Evolutionary conservation across 139 green algal genomes (phyloP).

Genomic region (Chlamydomonas incerta): DNA sequence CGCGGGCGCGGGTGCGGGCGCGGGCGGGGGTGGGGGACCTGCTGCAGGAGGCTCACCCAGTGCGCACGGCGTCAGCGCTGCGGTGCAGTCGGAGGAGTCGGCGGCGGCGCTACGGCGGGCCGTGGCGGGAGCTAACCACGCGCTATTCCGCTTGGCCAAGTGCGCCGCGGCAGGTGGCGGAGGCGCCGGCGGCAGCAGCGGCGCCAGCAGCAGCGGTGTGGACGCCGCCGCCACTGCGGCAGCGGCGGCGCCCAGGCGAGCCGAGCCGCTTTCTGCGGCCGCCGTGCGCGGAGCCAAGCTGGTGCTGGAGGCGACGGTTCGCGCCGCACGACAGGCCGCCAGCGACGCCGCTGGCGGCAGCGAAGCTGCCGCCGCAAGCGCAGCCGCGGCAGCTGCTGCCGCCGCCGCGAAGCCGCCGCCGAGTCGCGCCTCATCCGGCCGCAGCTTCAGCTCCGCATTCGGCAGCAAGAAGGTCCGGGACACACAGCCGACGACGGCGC

Average conservation of each 20-base stretch:
- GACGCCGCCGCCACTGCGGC: neutral
- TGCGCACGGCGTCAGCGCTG: neutral
- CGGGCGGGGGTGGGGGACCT: too few relatives aligned
- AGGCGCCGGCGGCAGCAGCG: too few relatives aligned
- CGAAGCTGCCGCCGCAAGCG: neutral
- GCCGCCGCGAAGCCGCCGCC: neutral
- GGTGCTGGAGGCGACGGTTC: constrained; percentile 9
- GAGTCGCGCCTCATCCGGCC: neutral
- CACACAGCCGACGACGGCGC: too few relatives aligned
- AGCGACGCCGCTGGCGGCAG: neutral
- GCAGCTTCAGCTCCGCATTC: neutral
- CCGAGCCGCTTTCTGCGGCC: neutral
- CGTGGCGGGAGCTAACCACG: constrained; percentile 4
- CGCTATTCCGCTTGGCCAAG: constrained; percentile 8
- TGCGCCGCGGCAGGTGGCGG: neutral
- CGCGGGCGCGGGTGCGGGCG: too few relatives aligned
- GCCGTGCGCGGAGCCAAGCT: neutral
- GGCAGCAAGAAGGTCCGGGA: neutral
- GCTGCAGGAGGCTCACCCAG: neutral
- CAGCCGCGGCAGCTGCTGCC: neutral
- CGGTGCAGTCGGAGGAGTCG: neutral
- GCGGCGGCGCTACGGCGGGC: constrained; percentile 8
- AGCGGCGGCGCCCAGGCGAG: neutral
- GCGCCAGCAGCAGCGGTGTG: neutral
- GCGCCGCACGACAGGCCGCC: neutral